Evolutionary conservation across 2,329 filamentous ascomycete species (phyloP).

Genomic region (Trichothecium roseum): DNA sequence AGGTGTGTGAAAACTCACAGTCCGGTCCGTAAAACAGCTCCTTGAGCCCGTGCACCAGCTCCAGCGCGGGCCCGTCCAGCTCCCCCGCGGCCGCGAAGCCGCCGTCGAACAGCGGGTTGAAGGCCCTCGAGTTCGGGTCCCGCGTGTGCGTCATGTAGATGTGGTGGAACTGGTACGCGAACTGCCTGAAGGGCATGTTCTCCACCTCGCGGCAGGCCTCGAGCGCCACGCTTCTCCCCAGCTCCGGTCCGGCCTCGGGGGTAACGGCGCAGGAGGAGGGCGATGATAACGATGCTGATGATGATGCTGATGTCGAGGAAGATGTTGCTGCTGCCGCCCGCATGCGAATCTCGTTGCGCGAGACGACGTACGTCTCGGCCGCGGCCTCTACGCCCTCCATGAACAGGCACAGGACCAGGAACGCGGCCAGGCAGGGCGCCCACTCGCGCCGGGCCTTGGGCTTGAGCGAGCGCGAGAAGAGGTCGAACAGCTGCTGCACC

Average conservation of each 20-base stretch:
- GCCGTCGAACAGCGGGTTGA: slow-evolving; percentile 44
- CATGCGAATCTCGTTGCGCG: slow-evolving; percentile 38
- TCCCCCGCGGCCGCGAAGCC: slow-evolving; percentile 29
- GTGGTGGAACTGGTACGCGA: slow-evolving; percentile 49
- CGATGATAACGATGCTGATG: too few species aligned
- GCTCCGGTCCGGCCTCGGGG: too few species aligned
- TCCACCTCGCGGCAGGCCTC: slow-evolving; percentile 40
- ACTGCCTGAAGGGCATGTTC: slow-evolving; percentile 49
- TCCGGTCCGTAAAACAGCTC: slow-evolving; percentile 30
- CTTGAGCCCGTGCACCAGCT: slow-evolving; percentile 34
- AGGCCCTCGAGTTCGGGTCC: slow-evolving; percentile 36
- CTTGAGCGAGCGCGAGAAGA: slow-evolving; percentile 42
- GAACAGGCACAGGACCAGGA: slow-evolving; percentile 46
- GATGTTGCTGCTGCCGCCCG: too few species aligned
- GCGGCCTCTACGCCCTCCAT: slow-evolving; percentile 47
- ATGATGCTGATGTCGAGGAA: too few species aligned
- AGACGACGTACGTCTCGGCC: slow-evolving; percentile 39
- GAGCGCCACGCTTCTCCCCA: slow-evolving; percentile 32
- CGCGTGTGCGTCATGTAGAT: slow-evolving; percentile 46
- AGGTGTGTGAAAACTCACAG: slow-evolving; percentile 29
- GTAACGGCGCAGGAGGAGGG: too few species aligned
- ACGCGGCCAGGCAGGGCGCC: slow-evolving; percentile 46
- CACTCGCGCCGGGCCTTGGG: slow-evolving; percentile 41
- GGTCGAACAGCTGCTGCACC: slow-evolving; percentile 39
- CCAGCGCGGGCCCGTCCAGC: slow-evolving; percentile 32